These are phyloP conservation scores for Fagopyrum esculentum DNA, from an alignment of 148 eudicot species.

Conservation along the genomic window DNA sequence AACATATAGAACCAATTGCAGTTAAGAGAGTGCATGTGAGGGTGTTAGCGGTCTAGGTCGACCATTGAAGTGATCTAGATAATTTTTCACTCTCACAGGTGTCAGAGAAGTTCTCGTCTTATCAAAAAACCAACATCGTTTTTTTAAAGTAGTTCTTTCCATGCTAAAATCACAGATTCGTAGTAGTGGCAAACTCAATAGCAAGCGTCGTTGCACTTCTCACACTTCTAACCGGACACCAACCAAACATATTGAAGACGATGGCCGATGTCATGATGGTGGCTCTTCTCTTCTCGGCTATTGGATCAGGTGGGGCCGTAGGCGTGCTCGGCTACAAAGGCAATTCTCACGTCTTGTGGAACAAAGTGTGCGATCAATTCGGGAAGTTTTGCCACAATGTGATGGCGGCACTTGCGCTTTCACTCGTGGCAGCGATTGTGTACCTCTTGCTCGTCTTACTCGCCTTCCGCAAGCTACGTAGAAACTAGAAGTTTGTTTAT, in stretches of 20 bases:
- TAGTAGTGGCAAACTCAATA: conserved; percentile 27
- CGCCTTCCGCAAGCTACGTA: conserved; percentile 16
- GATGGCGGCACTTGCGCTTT: conserved; percentile 15
- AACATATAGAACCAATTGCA: too few relatives aligned
- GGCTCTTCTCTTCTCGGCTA: conserved; percentile 35
- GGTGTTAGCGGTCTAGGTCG: too few relatives aligned
- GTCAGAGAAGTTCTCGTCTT: background rate
- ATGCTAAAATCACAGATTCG: conserved; percentile 16
- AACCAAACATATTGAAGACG: background rate
- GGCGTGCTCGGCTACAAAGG: conserved; percentile 26
- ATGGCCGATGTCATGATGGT: conserved; percentile 21
- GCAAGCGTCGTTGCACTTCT: conserved; percentile 22
- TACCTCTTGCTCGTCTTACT: conserved; percentile 24
- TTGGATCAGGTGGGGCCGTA: conserved; percentile 21
- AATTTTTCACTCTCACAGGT: background rate
- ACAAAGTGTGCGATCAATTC: conserved; percentile 23
- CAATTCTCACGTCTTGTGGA: conserved; percentile 31
- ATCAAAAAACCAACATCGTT: too few relatives aligned
- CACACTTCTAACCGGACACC: conserved; percentile 16
- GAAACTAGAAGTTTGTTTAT: background rate
- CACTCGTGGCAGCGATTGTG: conserved; percentile 20
- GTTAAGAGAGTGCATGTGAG: too few relatives aligned
- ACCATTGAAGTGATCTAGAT: background rate
- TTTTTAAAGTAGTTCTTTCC: background rate
- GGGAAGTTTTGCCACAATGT: conserved; percentile 19